Base-by-base conservation (phyloP, 2,329 filamentous ascomycete genomes). In the Didymella sp. region DNA sequence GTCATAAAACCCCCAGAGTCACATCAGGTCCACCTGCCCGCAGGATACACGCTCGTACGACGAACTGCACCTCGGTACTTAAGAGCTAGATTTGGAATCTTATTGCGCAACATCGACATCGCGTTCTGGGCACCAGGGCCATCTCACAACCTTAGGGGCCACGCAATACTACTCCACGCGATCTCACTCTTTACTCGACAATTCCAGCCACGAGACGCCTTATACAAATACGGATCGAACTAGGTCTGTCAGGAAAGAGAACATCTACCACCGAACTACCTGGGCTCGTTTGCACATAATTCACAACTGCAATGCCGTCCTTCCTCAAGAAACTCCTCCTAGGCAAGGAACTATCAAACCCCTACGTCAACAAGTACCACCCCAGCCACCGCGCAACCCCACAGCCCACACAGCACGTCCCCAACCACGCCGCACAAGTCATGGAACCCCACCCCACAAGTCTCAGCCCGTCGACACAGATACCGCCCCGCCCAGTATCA, bases 361-460 rank as follows among this genome's bases (percentile, higher is more conserved):
- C 54, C 11, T 57, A 57, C 28, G n/a, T 42, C 9, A 51, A 51
- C 19, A 28, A 15, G 6, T 51, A 51, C 22, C 54, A 51, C 19
- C 27, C 35, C 2, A 37, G 47, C 28, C 54, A 57, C 63, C 64
- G 24, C n/a, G 44, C 44, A 9, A 22, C 30, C 31, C 30, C 44
- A 25, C 19, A 47, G 7, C 22, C 38, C 12, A 9, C 21, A 3
- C 38, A 40, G 13, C 37, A 40, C 5, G 4, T 40, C 37, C 21
- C 37, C 4, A 24, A 4, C 37, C n/a, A 19, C 19, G 21, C 22
- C 2, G 38, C 12, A 6, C 22, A 41, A 24, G 38, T 22, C 12
- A n/a, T n/a, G 13, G 6, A 41, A 15, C 9, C 22, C 6, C 44
- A 35, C 19, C 30, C 44, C 22, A 28, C 44, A 35, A 37, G 25